Evolutionary conservation across 306 rosid species (phyloP), one percentile per base, ranked within the genome.

Genomic region (Albizia julibrissin): DNA sequence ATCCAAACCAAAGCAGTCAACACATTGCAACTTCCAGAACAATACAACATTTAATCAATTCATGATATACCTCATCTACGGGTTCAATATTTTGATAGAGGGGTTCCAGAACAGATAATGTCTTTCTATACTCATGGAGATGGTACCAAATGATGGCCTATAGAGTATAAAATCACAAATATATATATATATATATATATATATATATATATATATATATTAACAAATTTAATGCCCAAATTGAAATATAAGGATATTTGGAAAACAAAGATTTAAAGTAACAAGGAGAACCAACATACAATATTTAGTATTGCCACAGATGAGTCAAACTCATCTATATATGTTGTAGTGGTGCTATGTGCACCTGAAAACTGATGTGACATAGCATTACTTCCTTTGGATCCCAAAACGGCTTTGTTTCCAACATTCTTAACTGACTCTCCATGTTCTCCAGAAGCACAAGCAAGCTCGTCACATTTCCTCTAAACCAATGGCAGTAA

Each of bases 101-200:
- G 37, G 98, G 98, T 80, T 90, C 99, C 84, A 96, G 90, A 76
- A 89, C 89, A 13, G 97, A 90, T 43, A 88, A 89, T 11, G 99
- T 89, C 89, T 89, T 93, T 33, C 86, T 69, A 85, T 92, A 92
- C 78, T 96, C 99, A 7, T 89, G 98, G 76, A 96, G 94, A 89
- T 92, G 91, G 89, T 91, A 96, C 99, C 99, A 96, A 83, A 96
- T 82, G 59, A 90, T 83, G 19, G 99, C 99, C 99, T 96, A 80
- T 33, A 83, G 82, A 80, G 13, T 62, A 73, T 69, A 43, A 64
- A 74, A 74, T 49, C 47, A 69, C 46, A 83, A 74, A 70, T 1
- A 29, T 29, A 29, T 29, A 29, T 29, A 29, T 29, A 77, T 74
- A 69, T 71, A 64, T 14, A 61, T 31, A 74, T 64, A 29, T 1